Conservation (phyloP, 2,329 filamentous ascomycete species). For the Apiospora pterosperma region DNA sequence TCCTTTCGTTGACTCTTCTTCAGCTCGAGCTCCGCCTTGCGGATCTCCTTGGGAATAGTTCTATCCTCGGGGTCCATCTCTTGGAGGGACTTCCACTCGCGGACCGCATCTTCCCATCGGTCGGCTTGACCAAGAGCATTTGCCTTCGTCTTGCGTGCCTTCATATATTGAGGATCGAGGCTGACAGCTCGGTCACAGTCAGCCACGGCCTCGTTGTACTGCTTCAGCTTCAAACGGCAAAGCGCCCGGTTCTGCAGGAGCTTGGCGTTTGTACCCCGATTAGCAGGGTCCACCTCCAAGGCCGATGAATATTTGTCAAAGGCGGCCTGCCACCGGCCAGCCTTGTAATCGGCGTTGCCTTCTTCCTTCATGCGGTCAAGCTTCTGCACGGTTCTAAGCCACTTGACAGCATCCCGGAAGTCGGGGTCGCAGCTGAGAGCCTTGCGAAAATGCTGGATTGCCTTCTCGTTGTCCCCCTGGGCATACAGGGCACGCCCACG, state of each 20-base stretch:
- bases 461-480: constrained; percentile 93
- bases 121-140: constrained; percentile 83
- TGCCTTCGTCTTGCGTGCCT: constrained; percentile 90
- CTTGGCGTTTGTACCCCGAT: constrained; percentile 93
- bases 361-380: constrained; percentile 92
- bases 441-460: constrained; percentile 86
- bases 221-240: constrained; percentile 78
- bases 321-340: constrained; percentile 73
- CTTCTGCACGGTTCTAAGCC: constrained; percentile 85
- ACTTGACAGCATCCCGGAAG: constrained; percentile 83
- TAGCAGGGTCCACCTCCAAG: constrained; percentile 78
- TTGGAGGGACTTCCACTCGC: constrained; percentile 82
- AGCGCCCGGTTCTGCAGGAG: constrained; percentile 90
- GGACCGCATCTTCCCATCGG: constrained; percentile 87
- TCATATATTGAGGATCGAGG: constrained; percentile 80
- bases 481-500: constrained; percentile 84
- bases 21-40: constrained; percentile 86
- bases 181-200: constrained; percentile 84
- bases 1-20: constrained; percentile 98
- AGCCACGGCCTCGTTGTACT: constrained; percentile 74
- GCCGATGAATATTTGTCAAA: constrained; percentile 82
- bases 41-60: constrained; percentile 77
- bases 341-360: constrained; percentile 88
- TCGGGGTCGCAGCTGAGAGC: constrained; percentile 90
- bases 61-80: constrained; percentile 82